Percentiles rank a stretch among this genome's conserved stretches.
Evolutionary conservation across 805 yeast genomes (phyloP).

Genomic region (Ogataea pini): DNA sequence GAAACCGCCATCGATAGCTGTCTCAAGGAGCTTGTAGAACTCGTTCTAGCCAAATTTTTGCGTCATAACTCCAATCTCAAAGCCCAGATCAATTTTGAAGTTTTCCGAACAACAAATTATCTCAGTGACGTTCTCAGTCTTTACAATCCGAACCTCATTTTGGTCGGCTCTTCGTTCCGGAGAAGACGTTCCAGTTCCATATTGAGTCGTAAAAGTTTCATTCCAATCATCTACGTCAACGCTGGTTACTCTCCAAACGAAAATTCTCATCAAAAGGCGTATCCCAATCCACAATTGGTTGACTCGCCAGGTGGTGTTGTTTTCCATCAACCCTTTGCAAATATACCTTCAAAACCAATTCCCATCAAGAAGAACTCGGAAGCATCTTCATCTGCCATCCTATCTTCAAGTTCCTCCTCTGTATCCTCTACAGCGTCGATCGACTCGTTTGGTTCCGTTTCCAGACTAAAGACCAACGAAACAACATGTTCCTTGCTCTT

Average conservation of each 20-base stretch:
- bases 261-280: neutral
- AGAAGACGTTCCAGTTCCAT: constrained; percentile 31
- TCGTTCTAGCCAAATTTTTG: constrained; percentile 35
- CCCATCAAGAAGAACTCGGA: constrained; percentile 13
- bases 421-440: constrained; percentile 19
- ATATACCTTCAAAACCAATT: neutral
- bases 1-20: constrained; percentile 24
- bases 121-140: constrained; percentile 55
- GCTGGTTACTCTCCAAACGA: constrained; percentile 9
- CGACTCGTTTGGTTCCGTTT: constrained; percentile 18
- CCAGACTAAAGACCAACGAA: constrained; percentile 24
- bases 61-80: constrained; percentile 39
- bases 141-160: constrained; percentile 58
- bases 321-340: constrained; percentile 26
- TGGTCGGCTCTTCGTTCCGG: constrained; percentile 39
- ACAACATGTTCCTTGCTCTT: constrained; percentile 22
- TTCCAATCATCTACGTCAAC: constrained; percentile 32
- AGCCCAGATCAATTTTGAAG: constrained; percentile 55
- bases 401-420: constrained; percentile 8
- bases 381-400: constrained; percentile 9
- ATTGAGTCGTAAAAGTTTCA: constrained; percentile 26
- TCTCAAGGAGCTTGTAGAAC: constrained; percentile 40
- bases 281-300: neutral
- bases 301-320: constrained; percentile 23
- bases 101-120: constrained; percentile 50